phyloP scores from a whole-genome alignment of 2,329 filamentous ascomycete genomes.

The Epichloe baconii region DNA sequence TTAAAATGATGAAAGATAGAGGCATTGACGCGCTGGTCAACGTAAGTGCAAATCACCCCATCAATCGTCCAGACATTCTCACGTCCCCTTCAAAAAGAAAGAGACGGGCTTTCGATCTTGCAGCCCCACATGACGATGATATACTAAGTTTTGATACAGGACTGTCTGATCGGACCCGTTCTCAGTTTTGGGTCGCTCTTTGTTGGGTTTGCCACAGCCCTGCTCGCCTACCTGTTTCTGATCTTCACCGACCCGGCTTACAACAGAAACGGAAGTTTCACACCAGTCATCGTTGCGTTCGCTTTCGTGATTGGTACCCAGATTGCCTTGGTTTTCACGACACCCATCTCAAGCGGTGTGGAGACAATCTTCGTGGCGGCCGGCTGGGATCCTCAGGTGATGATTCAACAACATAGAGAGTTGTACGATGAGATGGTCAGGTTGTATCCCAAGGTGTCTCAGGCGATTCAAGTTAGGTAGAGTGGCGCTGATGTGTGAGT shows the following conservation, averaged over 20 bases:
- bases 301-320: constrained; percentile 83
- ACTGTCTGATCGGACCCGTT: constrained; percentile 67
- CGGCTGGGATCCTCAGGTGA: constrained; percentile 55
- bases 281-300: constrained; percentile 68
- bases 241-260: constrained; percentile 69
- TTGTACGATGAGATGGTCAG: constrained; percentile 66
- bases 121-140: neutral
- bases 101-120: too few species aligned
- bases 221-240: constrained; percentile 80
- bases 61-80: too few species aligned
- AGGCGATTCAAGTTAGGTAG: constrained; percentile 43
- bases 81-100: too few species aligned
- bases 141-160: constrained; percentile 22
- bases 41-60: constrained; percentile 15
- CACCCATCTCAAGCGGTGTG: constrained; percentile 75
- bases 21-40: constrained; percentile 85
- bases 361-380: constrained; percentile 82
- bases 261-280: constrained; percentile 55
- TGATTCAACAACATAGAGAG: constrained; percentile 75
- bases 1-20: constrained; percentile 82
- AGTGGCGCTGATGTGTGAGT: neutral
- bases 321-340: constrained; percentile 80
- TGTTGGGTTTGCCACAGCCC: constrained; percentile 67
- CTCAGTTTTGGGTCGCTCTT: constrained; percentile 69
- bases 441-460: constrained; percentile 74